Base-by-base conservation (phyloP, 1,284 basidiomycete genomes). In the Anthracocystis panici-leucophaei region DNA sequence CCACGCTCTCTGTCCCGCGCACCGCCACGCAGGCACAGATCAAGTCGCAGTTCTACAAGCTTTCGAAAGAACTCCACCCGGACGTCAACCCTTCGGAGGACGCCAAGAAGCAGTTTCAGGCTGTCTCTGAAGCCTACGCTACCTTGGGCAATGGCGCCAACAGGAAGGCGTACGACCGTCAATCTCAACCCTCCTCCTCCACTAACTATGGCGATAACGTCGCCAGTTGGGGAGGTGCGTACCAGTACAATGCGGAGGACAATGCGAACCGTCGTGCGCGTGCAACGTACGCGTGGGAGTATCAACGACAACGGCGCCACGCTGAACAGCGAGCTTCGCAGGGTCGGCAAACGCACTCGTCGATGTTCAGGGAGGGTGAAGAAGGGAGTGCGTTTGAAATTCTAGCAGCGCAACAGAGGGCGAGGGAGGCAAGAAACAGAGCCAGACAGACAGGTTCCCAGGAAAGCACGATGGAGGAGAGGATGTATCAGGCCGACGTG, bases 1-100 rank as follows among this genome's bases (percentile, higher is more conserved):
- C 25, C 2, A 79, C 77, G 9, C 75, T 84, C 0, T 57, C 69
- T 7, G 61, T 84, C 0, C 27, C 57, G 2, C 68, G 72, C 18
- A 23, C 35, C 8, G 83, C 82, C 9, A 71, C 75, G 16, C 79
- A 79, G 58, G 76, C 77, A 2, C 81, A 85, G 53, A 84, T 85
- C 77, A 85, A 85, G 62, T 57, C 73, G 57, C 81, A 84, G 50
- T 85, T 85, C 64, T 85, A 85, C 74, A 75, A 82, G 60, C 79
- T 84, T 2, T 83, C 82, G 10, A 85, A 85, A 45, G 58, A 82
- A 57, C 76, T 78, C 11, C 83, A 85, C 40, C 83, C 83, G 18
- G 83, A 85, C 59, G 71, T 82, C 25, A 84, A 83, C 51, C 68
- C 73, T 7, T 63, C 65, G 12, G 77, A 80, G 5, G 80, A 85